Evolutionary conservation across 257 asterid genomes (phyloP).

Genomic region (Sherardia arvensis): DNA sequence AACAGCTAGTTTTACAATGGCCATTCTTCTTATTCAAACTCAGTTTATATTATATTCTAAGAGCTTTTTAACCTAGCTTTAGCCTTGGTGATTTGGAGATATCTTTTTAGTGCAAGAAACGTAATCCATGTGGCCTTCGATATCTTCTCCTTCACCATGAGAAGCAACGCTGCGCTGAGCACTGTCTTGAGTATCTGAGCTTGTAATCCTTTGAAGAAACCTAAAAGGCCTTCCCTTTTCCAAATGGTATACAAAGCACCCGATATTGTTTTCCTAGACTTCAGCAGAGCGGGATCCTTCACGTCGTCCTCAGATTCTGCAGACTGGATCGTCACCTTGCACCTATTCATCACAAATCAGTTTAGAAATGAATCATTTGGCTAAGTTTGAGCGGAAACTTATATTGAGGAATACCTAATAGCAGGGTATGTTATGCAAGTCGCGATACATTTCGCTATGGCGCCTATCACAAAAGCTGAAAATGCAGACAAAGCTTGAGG

Average conservation of each 20-base stretch:
- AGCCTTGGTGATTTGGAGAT: slow-evolving; percentile 31
- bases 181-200: slow-evolving; percentile 90
- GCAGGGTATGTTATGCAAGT: slow-evolving; percentile 80
- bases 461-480: slow-evolving; percentile 70
- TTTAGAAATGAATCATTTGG: neutral
- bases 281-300: slow-evolving; percentile 23
- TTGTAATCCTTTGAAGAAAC: slow-evolving; percentile 84
- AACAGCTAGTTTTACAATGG: neutral
- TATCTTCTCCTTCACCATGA: slow-evolving; percentile 90
- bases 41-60: slow-evolving; percentile 12
- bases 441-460: slow-evolving; percentile 76
- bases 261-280: slow-evolving; percentile 43
- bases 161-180: slow-evolving; percentile 64
- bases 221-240: slow-evolving; percentile 65
- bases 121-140: slow-evolving; percentile 75
- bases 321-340: slow-evolving; percentile 86
- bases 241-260: slow-evolving; percentile 54
- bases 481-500: slow-evolving; percentile 72
- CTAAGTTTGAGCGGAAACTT: neutral
- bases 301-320: slow-evolving; percentile 55
- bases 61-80: slow-evolving; percentile 52
- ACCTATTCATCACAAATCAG: slow-evolving; percentile 29
- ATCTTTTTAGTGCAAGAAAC: slow-evolving; percentile 50
- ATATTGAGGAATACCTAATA: slow-evolving; percentile 38
- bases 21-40: neutral